Evolutionary conservation across 2,329 filamentous ascomycete species (phyloP), one percentile per base, ranked within the genome.

Genomic region (Ceratocystiopsis minuta): DNA sequence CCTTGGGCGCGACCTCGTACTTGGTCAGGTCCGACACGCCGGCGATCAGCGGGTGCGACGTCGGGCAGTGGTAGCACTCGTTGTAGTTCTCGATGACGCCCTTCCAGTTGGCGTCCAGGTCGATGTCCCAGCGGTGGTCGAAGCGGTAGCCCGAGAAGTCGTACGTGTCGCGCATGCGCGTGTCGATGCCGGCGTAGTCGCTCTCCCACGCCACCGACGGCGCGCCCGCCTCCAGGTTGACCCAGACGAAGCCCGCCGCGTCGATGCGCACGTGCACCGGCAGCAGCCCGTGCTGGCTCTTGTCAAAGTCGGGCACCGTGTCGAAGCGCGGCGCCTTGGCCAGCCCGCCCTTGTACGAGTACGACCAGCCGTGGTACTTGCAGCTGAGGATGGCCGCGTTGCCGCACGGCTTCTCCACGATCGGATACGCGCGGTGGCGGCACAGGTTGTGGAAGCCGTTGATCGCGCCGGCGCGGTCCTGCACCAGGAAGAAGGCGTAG

Each of bases 51-150:
- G 66, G 66, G 44, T 68, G 65, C 2, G 63, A 61, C 2, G 62
- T 67, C 34, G 60, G 58, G 49, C 65, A 68, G 52, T 69, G 66
- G 50, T 68, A 69, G 53, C 51, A 53, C 35, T 52, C 65, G 50
- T 69, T 68, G 54, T 64, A 68, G 51, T 68, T 67, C 47, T 69
- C 65, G 18, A 59, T 54, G 9, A 63, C 50, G 6, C 50, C 50
- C 46, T 63, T 63, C 60, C 60, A 63, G 45, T 62, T 63, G 39
- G 58, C 57, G 1, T 55, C 51, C 4, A 57, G 52, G 12, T 54
- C 51, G 44, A 58, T 50, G 6, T 57, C 54, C 55, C 47, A 49
- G 11, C 36, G 35, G 32, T 49, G 47, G 36, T 49, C 47, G 18
- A 43, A 55, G 9, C 41, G 38, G 39, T 53, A 56, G 12, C 52